A percentile compares a stretch with the other conserved stretches of the same genome.
Conservation (phyloP, 2,329 filamentous ascomycete genomes). For the Geosmithia putterillii region DNA sequence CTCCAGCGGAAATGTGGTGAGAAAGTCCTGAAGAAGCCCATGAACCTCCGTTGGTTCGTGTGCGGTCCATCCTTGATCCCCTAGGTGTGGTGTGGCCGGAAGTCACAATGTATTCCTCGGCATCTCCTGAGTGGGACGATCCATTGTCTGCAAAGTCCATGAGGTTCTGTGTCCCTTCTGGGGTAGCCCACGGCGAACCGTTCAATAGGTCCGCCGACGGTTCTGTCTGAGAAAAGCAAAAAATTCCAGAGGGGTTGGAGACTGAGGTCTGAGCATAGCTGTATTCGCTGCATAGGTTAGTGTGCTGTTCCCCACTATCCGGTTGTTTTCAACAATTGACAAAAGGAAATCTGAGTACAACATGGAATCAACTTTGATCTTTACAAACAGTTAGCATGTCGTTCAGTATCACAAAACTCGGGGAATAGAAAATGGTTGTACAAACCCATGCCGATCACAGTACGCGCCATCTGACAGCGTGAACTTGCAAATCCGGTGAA, state of each 20-base stretch:
- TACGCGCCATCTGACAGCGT: constrained; percentile 6
- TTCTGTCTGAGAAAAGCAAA: constrained; percentile 49
- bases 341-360: constrained; percentile 11
- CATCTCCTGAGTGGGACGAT: constrained; percentile 36
- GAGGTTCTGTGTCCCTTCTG: constrained; percentile 50
- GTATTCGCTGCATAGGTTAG: constrained; percentile 46
- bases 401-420: constrained; percentile 7
- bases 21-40: constrained; percentile 29
- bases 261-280: constrained; percentile 41
- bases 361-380: constrained; percentile 44
- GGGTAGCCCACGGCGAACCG: constrained; percentile 42
- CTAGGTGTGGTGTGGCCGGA: constrained; percentile 42
- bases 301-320: constrained; percentile 37
- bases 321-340: constrained; percentile 15
- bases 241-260: constrained; percentile 35
- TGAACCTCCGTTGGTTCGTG: constrained; percentile 32
- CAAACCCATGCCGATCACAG: constrained; percentile 12
- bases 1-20: constrained; percentile 15
- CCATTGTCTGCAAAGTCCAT: constrained; percentile 37
- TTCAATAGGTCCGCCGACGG: constrained; percentile 41
- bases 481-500: constrained; percentile 6
- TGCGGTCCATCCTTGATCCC: constrained; percentile 31
- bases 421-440: constrained; percentile 9
- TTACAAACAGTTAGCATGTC: constrained; percentile 17
- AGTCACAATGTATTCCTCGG: constrained; percentile 41